Evolutionary conservation across 2,329 filamentous ascomycete genomes (phyloP), one percentile per base, ranked within the genome.

Genomic region (Apiospora koreana): DNA sequence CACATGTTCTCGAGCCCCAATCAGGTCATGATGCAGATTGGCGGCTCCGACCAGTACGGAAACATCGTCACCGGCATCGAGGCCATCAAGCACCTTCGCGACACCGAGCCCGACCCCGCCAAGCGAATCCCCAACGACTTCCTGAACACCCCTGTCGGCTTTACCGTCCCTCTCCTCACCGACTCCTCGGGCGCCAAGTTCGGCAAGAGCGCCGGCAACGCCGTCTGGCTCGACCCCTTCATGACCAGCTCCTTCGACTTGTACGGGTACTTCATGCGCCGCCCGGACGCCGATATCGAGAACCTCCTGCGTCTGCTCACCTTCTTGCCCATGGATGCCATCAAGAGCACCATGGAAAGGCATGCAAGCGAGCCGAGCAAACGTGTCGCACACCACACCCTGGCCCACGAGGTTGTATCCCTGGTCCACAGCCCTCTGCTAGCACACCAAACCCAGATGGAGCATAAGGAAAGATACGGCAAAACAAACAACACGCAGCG

Each of bases 61-160:
- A 99, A 99, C 81, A 98, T 99, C 74, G 88, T 97, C 38, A 91
- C 95, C 16, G 96, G 96, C 66, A 92, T 96, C 77, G 94, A 98
- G 71, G 89, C 93, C 2, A 88, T 98, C 76, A 95, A 95, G 80
- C 86, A 91, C 69, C 90, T 95, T 58, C 88, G 91, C 69, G 86
- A 87, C 54, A 83, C 81, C 65, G 86, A 91, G 71, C 83, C 86
- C 43, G 79, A 88, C 65, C 84, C 83, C 1, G 70, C 76, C 4
- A 54, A 75, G 43, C 79, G 74, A 73, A 79, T 87, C 65, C 83
- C 85, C 21, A 71, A 77, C 1, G 82, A 80, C 43, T 81, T 83
- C 74, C 77, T 84, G 5, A 80, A 89, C 74, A 85, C 86, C 21
- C 94, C 95, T 0, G 88, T 95, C 72, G 96, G 96, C 9, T 92